Percentiles rank a stretch among this genome's conserved stretches.
Evolutionary conservation across 202 grass and related monocot species (phyloP).

Genomic region (Schoenoplectus tabernaemontani): DNA sequence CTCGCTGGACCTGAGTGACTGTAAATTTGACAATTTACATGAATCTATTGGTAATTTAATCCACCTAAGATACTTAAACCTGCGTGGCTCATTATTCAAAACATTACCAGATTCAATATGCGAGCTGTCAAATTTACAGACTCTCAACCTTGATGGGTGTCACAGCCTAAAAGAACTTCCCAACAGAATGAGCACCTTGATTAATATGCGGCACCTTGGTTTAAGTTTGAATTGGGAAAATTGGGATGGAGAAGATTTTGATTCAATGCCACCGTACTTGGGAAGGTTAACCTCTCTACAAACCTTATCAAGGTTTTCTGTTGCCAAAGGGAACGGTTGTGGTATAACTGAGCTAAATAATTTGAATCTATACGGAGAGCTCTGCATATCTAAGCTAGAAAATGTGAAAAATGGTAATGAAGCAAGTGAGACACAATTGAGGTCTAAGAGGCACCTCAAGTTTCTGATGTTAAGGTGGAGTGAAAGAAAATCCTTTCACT

Average conservation of each 20-base stretch:
- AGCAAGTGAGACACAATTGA: neutral
- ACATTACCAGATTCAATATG: conserved; percentile 27
- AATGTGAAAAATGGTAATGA: conserved; percentile 19
- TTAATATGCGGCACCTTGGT: conserved; percentile 24
- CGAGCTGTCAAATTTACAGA: conserved; percentile 23
- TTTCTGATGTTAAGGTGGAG: conserved; percentile 39
- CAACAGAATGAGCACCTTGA: neutral
- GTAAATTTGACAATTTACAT: conserved; percentile 5
- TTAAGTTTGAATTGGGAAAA: conserved; percentile 31
- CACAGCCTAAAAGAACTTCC: conserved; percentile 13
- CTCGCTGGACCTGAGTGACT: conserved; percentile 24
- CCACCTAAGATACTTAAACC: conserved; percentile 27
- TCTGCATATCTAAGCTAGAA: conserved; percentile 59
- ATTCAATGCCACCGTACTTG: conserved; percentile 20
- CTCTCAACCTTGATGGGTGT: conserved; percentile 22
- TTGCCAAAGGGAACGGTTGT: neutral
- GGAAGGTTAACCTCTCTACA: conserved; percentile 22
- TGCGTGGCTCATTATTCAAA: conserved; percentile 9
- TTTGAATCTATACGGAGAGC: conserved; percentile 45
- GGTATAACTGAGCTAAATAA: conserved; percentile 22
- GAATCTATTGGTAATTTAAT: conserved; percentile 24
- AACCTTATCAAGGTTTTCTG: conserved; percentile 19
- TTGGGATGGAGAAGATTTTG: neutral
- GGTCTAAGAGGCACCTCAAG: conserved; percentile 29
- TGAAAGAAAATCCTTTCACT: neutral